A percentile compares a stretch with the other conserved stretches of the same genome.
Evolutionary conservation across 768 basidiomycete genomes (phyloP).

Genomic region (Cyclocybe aegerita): DNA sequence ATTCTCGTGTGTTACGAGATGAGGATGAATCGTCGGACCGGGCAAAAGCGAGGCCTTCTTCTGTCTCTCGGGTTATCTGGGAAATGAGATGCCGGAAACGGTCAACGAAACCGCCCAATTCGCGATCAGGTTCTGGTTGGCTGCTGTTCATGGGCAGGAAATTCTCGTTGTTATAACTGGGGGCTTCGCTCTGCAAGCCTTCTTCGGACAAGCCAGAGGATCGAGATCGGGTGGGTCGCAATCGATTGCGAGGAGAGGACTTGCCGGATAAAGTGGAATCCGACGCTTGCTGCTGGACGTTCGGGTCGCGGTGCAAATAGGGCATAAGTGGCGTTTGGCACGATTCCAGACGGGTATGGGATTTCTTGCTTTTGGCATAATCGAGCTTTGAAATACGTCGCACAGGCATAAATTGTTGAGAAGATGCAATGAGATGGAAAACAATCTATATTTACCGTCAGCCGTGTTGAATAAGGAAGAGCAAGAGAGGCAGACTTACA

Average conservation of each 20-base stretch:
- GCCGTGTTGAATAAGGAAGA: not conserved
- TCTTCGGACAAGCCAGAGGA: constrained; percentile 24
- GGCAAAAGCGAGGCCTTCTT: constrained; percentile 44
- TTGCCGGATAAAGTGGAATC: constrained; percentile 18
- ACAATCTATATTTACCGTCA: constrained; percentile 10
- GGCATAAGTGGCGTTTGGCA: constrained; percentile 14
- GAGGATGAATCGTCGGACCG: constrained; percentile 25
- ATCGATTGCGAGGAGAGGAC: constrained; percentile 21
- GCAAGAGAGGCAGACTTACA: constrained; percentile 39
- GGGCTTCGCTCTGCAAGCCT: constrained; percentile 8
- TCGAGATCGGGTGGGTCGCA: constrained; percentile 18
- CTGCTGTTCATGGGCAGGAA: constrained; percentile 12
- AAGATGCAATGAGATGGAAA: constrained; percentile 19
- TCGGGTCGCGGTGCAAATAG: constrained; percentile 7
- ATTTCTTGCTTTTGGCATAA: constrained; percentile 17
- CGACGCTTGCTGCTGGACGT: constrained; percentile 13
- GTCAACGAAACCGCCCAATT: constrained; percentile 44
- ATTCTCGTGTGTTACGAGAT: constrained; percentile 15
- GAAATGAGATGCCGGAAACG: constrained; percentile 51
- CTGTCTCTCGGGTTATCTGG: constrained; percentile 52
- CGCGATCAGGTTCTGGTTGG: constrained; percentile 24
- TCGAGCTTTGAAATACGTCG: constrained; percentile 10
- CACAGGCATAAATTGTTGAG: constrained; percentile 16
- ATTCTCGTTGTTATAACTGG: constrained; percentile 14
- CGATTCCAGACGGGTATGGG: constrained; percentile 19